These are phyloP conservation scores for Phytomonas sp. DNA, from an alignment of 208 protist genomes.

Conservation along the genomic window DNA sequence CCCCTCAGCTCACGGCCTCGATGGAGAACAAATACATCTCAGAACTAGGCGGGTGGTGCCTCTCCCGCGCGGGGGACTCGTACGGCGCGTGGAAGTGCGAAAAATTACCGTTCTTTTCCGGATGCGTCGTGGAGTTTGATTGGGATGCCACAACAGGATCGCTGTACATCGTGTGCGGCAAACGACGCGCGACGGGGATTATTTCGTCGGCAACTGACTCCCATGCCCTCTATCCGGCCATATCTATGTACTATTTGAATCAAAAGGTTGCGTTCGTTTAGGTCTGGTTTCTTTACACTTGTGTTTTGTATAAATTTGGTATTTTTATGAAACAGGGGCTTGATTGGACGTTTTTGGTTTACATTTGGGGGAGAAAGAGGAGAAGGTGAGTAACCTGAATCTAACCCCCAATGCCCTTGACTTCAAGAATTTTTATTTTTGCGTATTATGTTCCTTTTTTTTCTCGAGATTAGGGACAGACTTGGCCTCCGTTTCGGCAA, in stretches of 20 bases:
- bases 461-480: background rate
- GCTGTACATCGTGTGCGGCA: constrained; percentile 81
- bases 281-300: constrained; percentile 6
- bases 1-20: constrained; percentile 23
- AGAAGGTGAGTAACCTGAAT: background rate
- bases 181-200: constrained; percentile 55
- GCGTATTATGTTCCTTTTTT: background rate
- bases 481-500: background rate
- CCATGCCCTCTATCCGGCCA: constrained; percentile 73
- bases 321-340: background rate
- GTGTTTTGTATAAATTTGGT: background rate
- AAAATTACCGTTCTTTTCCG: constrained; percentile 71
- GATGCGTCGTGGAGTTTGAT: constrained; percentile 88
- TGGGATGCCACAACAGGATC: constrained; percentile 62
- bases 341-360: background rate
- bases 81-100: constrained; percentile 89
- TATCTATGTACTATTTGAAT: constrained; percentile 90
- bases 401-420: background rate
- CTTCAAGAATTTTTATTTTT: background rate
- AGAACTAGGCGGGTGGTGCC: constrained; percentile 85
- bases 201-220: constrained; percentile 60
- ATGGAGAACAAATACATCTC: constrained; percentile 88
- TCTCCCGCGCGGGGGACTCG: constrained; percentile 78
- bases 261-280: constrained; percentile 88
- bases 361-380: background rate